phyloP scores from a whole-genome alignment of 2,329 filamentous ascomycete genomes.

The Phoma sp. region DNA sequence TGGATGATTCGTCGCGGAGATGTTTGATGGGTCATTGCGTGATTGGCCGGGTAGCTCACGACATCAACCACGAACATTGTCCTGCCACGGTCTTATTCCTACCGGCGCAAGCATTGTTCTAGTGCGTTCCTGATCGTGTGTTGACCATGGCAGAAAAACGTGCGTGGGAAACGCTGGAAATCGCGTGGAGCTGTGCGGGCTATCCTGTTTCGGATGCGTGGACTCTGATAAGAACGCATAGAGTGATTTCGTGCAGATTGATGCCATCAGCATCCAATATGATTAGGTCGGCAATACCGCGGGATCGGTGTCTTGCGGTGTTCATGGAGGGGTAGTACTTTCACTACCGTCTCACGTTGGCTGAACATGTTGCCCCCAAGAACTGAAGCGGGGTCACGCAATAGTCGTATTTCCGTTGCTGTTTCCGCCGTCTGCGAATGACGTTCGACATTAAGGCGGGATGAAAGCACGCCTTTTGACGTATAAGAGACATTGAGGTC shows the following conservation, averaged over 20 bases:
- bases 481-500: slow-evolving; percentile 21
- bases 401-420: slow-evolving; percentile 8
- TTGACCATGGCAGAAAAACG: slow-evolving; percentile 14
- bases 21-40: slow-evolving; percentile 38
- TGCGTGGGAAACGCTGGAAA: not conserved
- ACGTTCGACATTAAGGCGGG: not conserved
- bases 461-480: not conserved
- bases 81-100: slow-evolving; percentile 12
- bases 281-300: slow-evolving; percentile 29
- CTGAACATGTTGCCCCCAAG: slow-evolving; percentile 13
- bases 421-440: slow-evolving; percentile 3
- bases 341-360: slow-evolving; percentile 6
- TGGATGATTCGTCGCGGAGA: slow-evolving; percentile 31
- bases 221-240: slow-evolving; percentile 29
- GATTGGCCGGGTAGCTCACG: slow-evolving; percentile 40
- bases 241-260: slow-evolving; percentile 40
- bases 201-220: slow-evolving; percentile 1
- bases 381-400: slow-evolving; percentile 20
- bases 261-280: slow-evolving; percentile 30
- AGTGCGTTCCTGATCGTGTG: slow-evolving; percentile 7
- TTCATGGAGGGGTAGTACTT: slow-evolving; percentile 13
- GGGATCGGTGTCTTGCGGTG: slow-evolving; percentile 12
- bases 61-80: slow-evolving; percentile 30
- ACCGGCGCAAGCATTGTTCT: slow-evolving; percentile 15
- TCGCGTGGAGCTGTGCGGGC: slow-evolving; percentile 11